These are phyloP conservation scores for Pilatotrama ljubarskyi DNA, from an alignment of 768 basidiomycete species.

Conservation along the genomic window DNA sequence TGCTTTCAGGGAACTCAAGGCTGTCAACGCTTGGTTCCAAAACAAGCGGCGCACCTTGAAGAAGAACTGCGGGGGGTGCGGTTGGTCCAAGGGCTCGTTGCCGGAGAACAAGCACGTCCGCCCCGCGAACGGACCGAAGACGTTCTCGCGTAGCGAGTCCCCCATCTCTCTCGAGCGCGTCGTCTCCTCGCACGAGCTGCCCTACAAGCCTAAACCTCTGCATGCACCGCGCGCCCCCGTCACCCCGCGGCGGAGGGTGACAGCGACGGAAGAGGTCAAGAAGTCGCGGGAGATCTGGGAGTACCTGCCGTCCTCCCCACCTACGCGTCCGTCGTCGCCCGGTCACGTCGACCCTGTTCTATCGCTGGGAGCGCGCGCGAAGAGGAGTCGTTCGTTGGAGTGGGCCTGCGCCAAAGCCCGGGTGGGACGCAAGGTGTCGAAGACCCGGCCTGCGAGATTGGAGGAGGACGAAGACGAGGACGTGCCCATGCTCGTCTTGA, in stretches of 20 bases:
- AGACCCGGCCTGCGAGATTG: not conserved
- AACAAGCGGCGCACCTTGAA: constrained; percentile 68
- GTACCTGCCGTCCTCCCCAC: constrained; percentile 63
- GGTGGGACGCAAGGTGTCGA: constrained; percentile 23
- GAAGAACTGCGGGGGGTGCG: constrained; percentile 28
- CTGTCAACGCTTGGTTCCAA: constrained; percentile 77
- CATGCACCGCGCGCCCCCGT: constrained; percentile 19
- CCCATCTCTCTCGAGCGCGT: constrained; percentile 54
- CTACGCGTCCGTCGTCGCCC: constrained; percentile 54
- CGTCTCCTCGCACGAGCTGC: constrained; percentile 53
- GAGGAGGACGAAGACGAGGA: constrained; percentile 27
- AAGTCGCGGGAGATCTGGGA: constrained; percentile 30
- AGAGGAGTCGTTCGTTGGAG: constrained; percentile 59
- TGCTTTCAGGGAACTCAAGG: constrained; percentile 43
- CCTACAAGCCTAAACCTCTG: constrained; percentile 15
- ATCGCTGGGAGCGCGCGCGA: constrained; percentile 45
- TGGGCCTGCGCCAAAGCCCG: constrained; percentile 67
- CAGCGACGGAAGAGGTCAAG: not conserved
- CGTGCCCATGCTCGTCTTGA: constrained; percentile 21
- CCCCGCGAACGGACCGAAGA: constrained; percentile 23
- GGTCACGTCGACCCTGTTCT: constrained; percentile 40
- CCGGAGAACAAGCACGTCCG: constrained; percentile 23
- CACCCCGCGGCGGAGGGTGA: constrained; percentile 8
- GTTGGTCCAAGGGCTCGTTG: constrained; percentile 22
- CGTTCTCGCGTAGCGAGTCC: constrained; percentile 33